These are phyloP conservation scores for Knufia petricola DNA, from an alignment of 2,329 filamentous ascomycete species.

Conservation along the genomic window DNA sequence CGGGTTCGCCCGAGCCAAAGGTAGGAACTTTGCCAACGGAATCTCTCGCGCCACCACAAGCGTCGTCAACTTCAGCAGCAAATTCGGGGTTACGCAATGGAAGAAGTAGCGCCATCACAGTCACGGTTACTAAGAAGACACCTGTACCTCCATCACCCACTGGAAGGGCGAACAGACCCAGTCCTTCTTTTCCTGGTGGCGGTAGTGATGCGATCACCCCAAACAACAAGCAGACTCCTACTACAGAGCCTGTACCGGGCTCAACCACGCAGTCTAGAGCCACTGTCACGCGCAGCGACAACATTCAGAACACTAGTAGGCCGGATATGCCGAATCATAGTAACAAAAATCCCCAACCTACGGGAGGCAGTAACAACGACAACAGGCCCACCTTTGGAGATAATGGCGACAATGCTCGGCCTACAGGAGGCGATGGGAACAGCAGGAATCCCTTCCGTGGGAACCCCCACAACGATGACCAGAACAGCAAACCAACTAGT, in stretches of 20 bases:
- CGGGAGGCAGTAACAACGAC: not conserved
- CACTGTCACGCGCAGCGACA: too few relatives aligned
- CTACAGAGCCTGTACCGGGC: not conserved
- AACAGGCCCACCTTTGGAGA: not conserved
- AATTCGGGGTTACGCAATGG: too few relatives aligned
- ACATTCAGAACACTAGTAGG: not conserved
- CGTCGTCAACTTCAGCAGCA: too few relatives aligned
- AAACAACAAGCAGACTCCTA: not conserved
- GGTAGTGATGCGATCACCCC: not conserved
- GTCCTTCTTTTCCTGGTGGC: not conserved
- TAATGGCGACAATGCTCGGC: constrained; percentile 2
- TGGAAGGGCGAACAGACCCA: not conserved
- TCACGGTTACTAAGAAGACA: constrained; percentile 23
- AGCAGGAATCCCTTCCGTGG: too few relatives aligned
- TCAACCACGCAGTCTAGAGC: not conserved
- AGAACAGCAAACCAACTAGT: not conserved
- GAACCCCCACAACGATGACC: not conserved
- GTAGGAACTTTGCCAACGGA: too few relatives aligned
- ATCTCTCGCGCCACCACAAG: too few relatives aligned
- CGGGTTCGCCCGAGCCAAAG: not conserved
- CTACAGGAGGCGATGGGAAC: not conserved
- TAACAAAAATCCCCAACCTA: not conserved
- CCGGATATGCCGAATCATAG: not conserved
- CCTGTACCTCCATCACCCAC: constrained; percentile 17
- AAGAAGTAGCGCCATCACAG: constrained; percentile 20